Base-by-base conservation (phyloP, 1,284 basidiomycete genomes). In the Gymnopus androsaceus region DNA sequence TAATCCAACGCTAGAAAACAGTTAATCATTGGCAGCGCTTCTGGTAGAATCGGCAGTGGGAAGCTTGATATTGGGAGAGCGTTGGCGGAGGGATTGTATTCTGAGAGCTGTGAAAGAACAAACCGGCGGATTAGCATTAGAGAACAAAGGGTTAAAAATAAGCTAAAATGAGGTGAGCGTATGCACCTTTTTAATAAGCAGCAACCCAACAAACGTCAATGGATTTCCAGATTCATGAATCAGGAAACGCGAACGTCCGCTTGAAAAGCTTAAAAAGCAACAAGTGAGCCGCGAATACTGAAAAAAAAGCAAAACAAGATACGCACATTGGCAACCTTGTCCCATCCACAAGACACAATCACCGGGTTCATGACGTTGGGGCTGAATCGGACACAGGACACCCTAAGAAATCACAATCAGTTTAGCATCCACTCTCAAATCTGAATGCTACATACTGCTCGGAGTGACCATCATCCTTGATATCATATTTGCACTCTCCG, bases 401-500 rank as follows among this genome's bases (percentile, higher is more conserved):
- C 96, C 94, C 94, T 94, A 9, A 62, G 52, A 59, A 36, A 17
- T 45, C 9, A 27, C 31, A 46, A 47, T 42, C 38, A 37, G 15
- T 40, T 17, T 21, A 21, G 19, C 61, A 47, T 60, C 25, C 23
- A 54, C 27, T 58, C 33, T 30, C 25, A 7, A 7, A 6, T 50
- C 12, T 49, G 38, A 37, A 11, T 28, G 46, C 21, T 1, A 25
- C 82, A 58, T 67, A 92, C 95, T 95, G 98, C 79, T 96, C 95
- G 57, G 86, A 79, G 81, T 98, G 97, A 64, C 96, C 95, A 67
- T 99, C 97, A 68, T 99, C 96, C 79, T 94, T 94, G 78, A 99
- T 99, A 77, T 98, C 94, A 76, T 95, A 99, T 78, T 99, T 99
- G 85, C 97, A 99, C 79, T 99, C 97, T 72, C 97, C 97, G 64